Evolutionary conservation across 1,284 basidiomycete genomes (phyloP).

Genomic region (Pterula multifida): DNA sequence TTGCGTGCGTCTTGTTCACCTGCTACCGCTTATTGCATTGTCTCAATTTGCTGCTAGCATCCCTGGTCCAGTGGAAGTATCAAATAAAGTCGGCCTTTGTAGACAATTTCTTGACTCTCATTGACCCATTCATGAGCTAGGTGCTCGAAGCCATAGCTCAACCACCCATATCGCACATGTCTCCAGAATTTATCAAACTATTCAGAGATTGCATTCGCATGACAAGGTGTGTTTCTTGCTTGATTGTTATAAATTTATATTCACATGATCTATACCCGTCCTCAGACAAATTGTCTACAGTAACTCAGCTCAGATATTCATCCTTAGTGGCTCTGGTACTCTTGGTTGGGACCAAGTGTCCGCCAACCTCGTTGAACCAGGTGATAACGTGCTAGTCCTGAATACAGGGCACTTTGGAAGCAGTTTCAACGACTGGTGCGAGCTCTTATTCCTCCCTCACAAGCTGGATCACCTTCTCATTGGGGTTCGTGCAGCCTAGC

Average conservation of each 20-base stretch:
- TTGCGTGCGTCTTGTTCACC: no score
- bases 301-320: constrained; percentile 71
- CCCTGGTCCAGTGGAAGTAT: constrained; percentile 24
- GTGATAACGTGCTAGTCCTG: constrained; percentile 73
- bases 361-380: constrained; percentile 73
- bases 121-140: constrained; percentile 25
- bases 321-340: constrained; percentile 91
- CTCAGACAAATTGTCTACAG: constrained; percentile 67
- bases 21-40: no score
- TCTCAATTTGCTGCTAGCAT: no score
- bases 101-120: constrained; percentile 2
- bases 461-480: neutral
- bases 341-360: constrained; percentile 84
- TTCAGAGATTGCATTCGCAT: constrained; percentile 89
- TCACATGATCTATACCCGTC: no score
- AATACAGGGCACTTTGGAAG: constrained; percentile 91
- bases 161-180: constrained; percentile 84
- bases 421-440: constrained; percentile 69
- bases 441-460: neutral
- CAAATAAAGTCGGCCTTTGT: constrained; percentile 1
- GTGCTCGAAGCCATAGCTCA: constrained; percentile 71
- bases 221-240: constrained; percentile 43
- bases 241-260: no score
- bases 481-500: constrained; percentile 28
- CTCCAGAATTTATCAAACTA: constrained; percentile 80